Evolutionary conservation across 2,329 filamentous ascomycete genomes (phyloP), one percentile per base, ranked within the genome.

Genomic region (Didymella sp.): DNA sequence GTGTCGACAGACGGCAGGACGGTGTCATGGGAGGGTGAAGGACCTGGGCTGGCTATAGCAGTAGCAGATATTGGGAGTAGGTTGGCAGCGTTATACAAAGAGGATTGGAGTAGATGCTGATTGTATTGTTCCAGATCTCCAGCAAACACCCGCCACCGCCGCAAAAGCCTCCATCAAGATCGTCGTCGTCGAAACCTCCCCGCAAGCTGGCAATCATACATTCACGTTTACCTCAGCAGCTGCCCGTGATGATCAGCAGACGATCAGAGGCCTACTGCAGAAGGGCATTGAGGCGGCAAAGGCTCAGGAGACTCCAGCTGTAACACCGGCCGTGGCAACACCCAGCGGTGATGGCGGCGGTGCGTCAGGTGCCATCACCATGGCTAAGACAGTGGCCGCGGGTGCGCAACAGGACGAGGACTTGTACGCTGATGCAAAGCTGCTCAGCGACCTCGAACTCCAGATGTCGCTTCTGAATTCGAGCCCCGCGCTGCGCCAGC

Each of bases 91-190:
- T 40, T 24, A 42, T 31, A 31, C 41, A 58, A 54, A 42, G 37
- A 51, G 51, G 49, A 44, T 17, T 49, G 22, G 24, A 28, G 15
- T 49, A 19, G 24, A 28, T 15, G 25, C 44, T 48, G 37, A 58
- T 50, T 61, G 55, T 61, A 60, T 22, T 37, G 42, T 51, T 50
- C 28, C 67, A 95, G 91, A 98, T 78, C 85, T 99, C 45, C 94
- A 99, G 76, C 94, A 98, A 76, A 98, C 95, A 0, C 93, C 95
- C 12, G 91, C 92, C 58, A 88, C 83, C n/a, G 88, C 87, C 31
- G 82, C 92, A 17, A 97, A 96, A 81, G 92, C 96, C 50, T 96
- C 96, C 84, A 84, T 98, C 58, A 96, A 95, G 76, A 89, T 99
- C 52, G 91, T 97, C 67, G 89, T 89, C 60, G 89, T 92, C 73